These are phyloP conservation scores for Platismatia glauca DNA, from an alignment of 495 filamentous ascomycete genomes.

Conservation along the genomic window DNA sequence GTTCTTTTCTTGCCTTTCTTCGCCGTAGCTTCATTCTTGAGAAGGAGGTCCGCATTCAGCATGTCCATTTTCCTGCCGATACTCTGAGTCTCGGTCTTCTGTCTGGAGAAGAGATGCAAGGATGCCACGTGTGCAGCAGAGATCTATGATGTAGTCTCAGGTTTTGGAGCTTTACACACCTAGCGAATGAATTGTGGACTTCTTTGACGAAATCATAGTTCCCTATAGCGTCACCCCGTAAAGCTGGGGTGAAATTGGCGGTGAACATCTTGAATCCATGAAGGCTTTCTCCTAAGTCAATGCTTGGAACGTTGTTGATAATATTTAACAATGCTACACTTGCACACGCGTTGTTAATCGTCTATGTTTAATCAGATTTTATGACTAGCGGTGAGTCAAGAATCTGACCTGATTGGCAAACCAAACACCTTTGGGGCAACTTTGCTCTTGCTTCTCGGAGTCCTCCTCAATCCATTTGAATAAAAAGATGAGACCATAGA, in stretches of 20 bases:
- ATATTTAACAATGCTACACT: conserved; percentile 85
- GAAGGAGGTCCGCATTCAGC: conserved; percentile 60
- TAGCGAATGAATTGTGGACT: conserved; percentile 79
- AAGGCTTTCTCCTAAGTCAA: conserved; percentile 60
- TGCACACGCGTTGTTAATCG: conserved; percentile 73
- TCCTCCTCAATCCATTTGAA: conserved; percentile 62
- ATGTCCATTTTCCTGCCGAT: conserved; percentile 61
- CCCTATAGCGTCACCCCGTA: conserved; percentile 65
- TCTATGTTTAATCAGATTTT: conserved; percentile 36
- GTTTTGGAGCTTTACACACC: conserved; percentile 38
- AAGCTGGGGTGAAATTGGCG: conserved; percentile 53
- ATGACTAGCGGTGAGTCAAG: not conserved
- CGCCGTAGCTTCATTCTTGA: conserved; percentile 50
- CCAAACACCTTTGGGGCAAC: conserved; percentile 67
- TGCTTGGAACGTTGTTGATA: conserved; percentile 65
- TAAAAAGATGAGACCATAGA: conserved; percentile 77
- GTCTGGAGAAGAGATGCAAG: not conserved
- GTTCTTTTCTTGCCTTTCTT: conserved; percentile 29
- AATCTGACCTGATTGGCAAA: conserved; percentile 77
- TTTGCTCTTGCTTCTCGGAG: conserved; percentile 44
- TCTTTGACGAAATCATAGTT: conserved; percentile 67
- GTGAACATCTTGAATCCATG: conserved; percentile 64
- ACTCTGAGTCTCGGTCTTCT: conserved; percentile 2
- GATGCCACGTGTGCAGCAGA: not conserved
- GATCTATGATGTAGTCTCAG: not conserved